Evolutionary conservation across 2,329 filamentous ascomycete genomes (phyloP).

Genomic region (Beauveria sp.): DNA sequence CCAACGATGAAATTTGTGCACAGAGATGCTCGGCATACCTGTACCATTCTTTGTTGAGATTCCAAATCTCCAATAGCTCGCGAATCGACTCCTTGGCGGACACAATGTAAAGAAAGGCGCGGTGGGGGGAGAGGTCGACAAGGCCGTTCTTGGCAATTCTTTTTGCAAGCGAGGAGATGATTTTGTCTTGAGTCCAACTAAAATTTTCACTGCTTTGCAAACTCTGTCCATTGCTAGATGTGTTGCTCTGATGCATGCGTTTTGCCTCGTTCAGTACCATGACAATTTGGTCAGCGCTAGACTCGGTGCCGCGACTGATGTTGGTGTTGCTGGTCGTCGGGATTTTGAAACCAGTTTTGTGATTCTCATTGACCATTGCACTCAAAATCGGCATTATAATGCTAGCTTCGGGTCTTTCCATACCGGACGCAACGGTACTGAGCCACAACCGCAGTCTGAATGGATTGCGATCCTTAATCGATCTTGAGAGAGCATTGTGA

Average conservation of each 20-base stretch:
- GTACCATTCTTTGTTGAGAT: background rate
- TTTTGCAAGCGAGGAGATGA: no score
- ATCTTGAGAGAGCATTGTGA: background rate
- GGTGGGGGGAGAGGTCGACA: no score
- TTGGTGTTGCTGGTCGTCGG: background rate
- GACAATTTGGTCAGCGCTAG: background rate
- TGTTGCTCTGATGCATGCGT: background rate
- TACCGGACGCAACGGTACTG: background rate
- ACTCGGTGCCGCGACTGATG: background rate
- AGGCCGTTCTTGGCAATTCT: background rate
- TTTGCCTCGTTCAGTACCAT: background rate
- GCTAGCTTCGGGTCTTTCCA: background rate
- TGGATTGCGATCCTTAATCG: rapidly evolving
- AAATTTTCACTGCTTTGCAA: no score
- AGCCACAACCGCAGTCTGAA: background rate
- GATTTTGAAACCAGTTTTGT: rapidly evolving
- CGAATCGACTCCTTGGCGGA: background rate
- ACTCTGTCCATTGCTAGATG: no score
- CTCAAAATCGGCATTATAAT: background rate
- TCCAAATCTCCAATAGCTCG: background rate
- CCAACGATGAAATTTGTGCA: background rate
- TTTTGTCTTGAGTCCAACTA: no score
- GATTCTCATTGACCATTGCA: background rate
- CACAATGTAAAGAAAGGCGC: rapidly evolving
- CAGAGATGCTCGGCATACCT: background rate